These are phyloP conservation scores for Tranzscheliella williamsii DNA, from an alignment of 1,284 basidiomycete species.

Conservation along the genomic window DNA sequence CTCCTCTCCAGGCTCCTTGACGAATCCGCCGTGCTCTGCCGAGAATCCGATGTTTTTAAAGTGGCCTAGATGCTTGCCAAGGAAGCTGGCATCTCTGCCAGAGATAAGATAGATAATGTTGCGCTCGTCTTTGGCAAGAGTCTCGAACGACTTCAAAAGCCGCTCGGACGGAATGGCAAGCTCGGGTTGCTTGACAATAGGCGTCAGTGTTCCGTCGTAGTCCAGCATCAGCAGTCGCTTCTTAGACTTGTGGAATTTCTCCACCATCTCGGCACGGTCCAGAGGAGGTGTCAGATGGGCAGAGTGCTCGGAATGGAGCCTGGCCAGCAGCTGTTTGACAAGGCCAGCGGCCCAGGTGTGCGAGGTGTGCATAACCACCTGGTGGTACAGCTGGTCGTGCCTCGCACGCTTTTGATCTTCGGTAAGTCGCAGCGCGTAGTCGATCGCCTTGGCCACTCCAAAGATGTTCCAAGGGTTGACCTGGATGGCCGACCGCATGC, in stretches of 20 bases:
- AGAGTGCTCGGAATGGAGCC: slow-evolving; percentile 78
- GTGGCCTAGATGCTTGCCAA: slow-evolving; percentile 88
- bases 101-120: slow-evolving; percentile 97
- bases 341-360: slow-evolving; percentile 94
- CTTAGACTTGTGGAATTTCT: slow-evolving; percentile 72
- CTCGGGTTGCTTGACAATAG: slow-evolving; percentile 91
- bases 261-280: slow-evolving; percentile 69
- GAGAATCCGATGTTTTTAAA: slow-evolving; percentile 82
- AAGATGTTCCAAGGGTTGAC: slow-evolving; percentile 75
- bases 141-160: slow-evolving; percentile 75
- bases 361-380: slow-evolving; percentile 89
- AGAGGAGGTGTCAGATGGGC: slow-evolving; percentile 86
- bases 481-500: slow-evolving; percentile 79
- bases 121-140: slow-evolving; percentile 75
- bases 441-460: slow-evolving; percentile 92
- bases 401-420: slow-evolving; percentile 74
- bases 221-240: slow-evolving; percentile 93
- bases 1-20: slow-evolving; percentile 71
- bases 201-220: slow-evolving; percentile 95
- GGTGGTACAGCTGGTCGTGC: slow-evolving; percentile 72
- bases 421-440: slow-evolving; percentile 81
- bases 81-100: slow-evolving; percentile 89
- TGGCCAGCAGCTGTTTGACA: slow-evolving; percentile 82
- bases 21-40: slow-evolving; percentile 94
- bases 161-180: slow-evolving; percentile 80